Percentiles rank a stretch among this genome's conserved stretches.
Conservation (phyloP, 257 asterid genomes). For the Plantago ovata region DNA sequence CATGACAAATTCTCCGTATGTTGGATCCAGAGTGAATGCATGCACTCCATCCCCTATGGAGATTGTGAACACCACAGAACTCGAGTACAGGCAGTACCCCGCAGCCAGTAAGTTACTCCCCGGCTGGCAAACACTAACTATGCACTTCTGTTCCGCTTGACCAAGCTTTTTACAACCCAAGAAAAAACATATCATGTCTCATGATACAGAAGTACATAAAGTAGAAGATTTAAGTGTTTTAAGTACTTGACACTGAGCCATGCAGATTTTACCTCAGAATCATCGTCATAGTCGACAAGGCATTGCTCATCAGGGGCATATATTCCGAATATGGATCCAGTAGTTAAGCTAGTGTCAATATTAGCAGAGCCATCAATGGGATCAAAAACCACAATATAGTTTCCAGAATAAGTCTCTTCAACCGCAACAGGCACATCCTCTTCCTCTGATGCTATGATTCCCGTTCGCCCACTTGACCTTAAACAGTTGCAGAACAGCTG, state of each 20-base stretch:
- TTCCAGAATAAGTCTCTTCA: slow-evolving; percentile 82
- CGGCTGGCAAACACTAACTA: slow-evolving; percentile 76
- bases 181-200: neutral
- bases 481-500: slow-evolving; percentile 75
- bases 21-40: slow-evolving; percentile 61
- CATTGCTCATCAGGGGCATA: slow-evolving; percentile 68
- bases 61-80: slow-evolving; percentile 65
- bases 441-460: slow-evolving; percentile 88
- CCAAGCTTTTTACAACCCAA: slow-evolving; percentile 43
- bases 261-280: slow-evolving; percentile 37
- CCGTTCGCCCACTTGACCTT: slow-evolving; percentile 79
- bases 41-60: slow-evolving; percentile 70
- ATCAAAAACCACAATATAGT: slow-evolving; percentile 81
- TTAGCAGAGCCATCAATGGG: slow-evolving; percentile 90
- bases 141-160: slow-evolving; percentile 53
- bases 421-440: slow-evolving; percentile 87
- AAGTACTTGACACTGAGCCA: neutral
- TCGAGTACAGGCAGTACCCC: slow-evolving; percentile 82
- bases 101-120: slow-evolving; percentile 85
- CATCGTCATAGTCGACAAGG: slow-evolving; percentile 51
- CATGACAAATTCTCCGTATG: slow-evolving; percentile 65
- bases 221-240: neutral
- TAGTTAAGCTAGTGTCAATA: slow-evolving; percentile 71
- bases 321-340: slow-evolving; percentile 84
- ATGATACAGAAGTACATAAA: too few species aligned